Evolutionary conservation across 768 basidiomycete genomes (phyloP), one percentile per base, ranked within the genome.

Genomic region (Suillus lakei): DNA sequence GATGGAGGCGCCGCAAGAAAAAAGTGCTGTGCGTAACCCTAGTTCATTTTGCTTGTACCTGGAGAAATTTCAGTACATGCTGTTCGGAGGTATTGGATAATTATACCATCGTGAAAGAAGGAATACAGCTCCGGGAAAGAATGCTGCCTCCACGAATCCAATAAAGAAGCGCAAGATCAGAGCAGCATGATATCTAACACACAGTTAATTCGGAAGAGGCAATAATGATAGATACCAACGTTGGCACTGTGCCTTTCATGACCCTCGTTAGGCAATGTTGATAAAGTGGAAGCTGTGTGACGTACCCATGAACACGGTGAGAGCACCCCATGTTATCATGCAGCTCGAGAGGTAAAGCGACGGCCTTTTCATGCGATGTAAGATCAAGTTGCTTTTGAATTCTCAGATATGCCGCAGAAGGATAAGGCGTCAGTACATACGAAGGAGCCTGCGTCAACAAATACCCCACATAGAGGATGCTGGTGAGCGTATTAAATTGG

Each of bases 81-180:
- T 43, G 43, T 43, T 21, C 6, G 43, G 43, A 21, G 43, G 43
- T 43, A 21, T 8, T 21, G 18, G 41, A 6, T 9, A 26, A 36
- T 21, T 28, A 44, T 63, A 70, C 91, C 90, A 92, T 72, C 86
- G 87, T 1, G 87, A 88, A 41, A 91, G 79, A 15, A 91, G 76
- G 74, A 90, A 90, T 55, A 90, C 74, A 41, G 86, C 84, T 28
- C 87, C 89, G 59, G 89, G 89, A 71, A 86, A 88, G 76, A 89
- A 90, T 5, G 86, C 86, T 18, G 87, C 87, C 75, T 86, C 86
- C 13, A 86, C 81, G 69, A 89, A 88, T 28, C 92, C 92, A 23
- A 93, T 83, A 73, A 90, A 85, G 77, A 93, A 92, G n/a, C 92
- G 84, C 0, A n/a, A n/a, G n/a, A n/a, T n/a, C n/a, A 91, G 81